Percentiles rank a stretch among this genome's conserved stretches.
These are phyloP conservation scores for Komagataella pastoris DNA, from an alignment of 805 yeast genomes.

Conservation along the genomic window DNA sequence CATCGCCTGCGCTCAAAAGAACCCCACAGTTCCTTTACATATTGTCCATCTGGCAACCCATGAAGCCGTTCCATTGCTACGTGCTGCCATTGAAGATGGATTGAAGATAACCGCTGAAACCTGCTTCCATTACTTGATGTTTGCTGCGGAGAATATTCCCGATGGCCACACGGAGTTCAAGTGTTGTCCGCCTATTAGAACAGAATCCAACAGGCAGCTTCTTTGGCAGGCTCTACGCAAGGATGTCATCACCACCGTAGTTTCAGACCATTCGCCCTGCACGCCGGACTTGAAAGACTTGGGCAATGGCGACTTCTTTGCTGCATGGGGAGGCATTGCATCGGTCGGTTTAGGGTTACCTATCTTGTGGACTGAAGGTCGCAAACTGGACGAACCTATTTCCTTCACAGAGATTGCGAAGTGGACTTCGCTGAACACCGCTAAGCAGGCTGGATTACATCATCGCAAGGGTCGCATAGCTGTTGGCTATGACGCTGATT, in stretches of 20 bases:
- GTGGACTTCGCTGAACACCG: constrained; percentile 80
- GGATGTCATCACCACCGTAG: constrained; percentile 67
- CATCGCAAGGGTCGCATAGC: constrained; percentile 61
- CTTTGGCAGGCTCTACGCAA: constrained; percentile 70
- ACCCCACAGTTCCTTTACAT: constrained; percentile 61
- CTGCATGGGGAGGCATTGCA: constrained; percentile 95
- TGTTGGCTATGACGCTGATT: constrained; percentile 80
- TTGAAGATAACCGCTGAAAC: constrained; percentile 79
- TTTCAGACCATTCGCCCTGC: constrained; percentile 94
- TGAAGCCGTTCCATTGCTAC: constrained; percentile 64
- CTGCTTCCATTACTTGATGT: constrained; percentile 81
- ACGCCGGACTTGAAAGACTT: constrained; percentile 81
- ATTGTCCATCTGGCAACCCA: constrained; percentile 85
- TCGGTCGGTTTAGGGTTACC: constrained; percentile 89
- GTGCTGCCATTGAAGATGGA: constrained; percentile 43
- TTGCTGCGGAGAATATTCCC: constrained; percentile 67
- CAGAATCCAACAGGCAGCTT: constrained; percentile 52
- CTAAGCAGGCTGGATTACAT: constrained; percentile 69
- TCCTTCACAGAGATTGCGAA: constrained; percentile 46
- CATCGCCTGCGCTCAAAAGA: constrained; percentile 42
- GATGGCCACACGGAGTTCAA: constrained; percentile 73
- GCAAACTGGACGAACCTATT: constrained; percentile 36
- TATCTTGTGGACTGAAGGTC: constrained; percentile 64
- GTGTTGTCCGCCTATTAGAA: constrained; percentile 91
- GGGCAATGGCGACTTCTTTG: constrained; percentile 73